Evolutionary conservation across 2,329 filamentous ascomycete genomes (phyloP), one percentile per base, ranked within the genome.

Genomic region (Xylariaceae sp.): DNA sequence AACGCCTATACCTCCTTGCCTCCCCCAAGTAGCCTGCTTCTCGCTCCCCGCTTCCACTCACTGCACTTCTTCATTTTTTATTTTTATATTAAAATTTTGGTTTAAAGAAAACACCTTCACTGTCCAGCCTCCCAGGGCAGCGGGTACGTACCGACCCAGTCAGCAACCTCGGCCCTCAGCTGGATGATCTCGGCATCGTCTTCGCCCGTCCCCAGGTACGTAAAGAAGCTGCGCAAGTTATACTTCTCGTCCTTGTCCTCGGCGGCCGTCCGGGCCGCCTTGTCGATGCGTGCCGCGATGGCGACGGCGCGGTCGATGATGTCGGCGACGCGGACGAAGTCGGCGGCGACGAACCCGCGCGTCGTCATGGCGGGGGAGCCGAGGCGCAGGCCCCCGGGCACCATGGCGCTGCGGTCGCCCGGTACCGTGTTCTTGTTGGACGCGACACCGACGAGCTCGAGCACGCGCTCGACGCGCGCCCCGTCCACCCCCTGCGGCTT

Each of bases 381-480:
- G 77, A 99, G 93, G 64, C 95, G 89, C 63, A 99, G 82, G 62
- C 95, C 95, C 64, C 93, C 93, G 14, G 95, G 95, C 62, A 93
- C 91, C 70, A 99, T 84, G 1, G 95, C 95, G 0, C 92, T 96
- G 72, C 89, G 91, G 77, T 99, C 95, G 43, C 93, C 95, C 1
- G 95, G 95, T 0, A 97, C 93, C 7, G 95, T 97, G 79, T 99
- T 99, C 84, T 99, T 99, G 83, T 99, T 99, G 72, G 90, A 89
- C n/a, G 95, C 95, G 50, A 98, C 93, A 67, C 93, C 93, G 64
- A 96, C 91, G 45, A 96, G 85, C 74, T 97, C 93, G 20, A 97
- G 83, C 16, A 96, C 87, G 45, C 91, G 88, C 79, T 97, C 93
- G 14, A 96, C 91, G 50, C 93, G 88, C 20, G 89, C 89, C 65